Percentiles rank a stretch among this genome's conserved stretches.
Evolutionary conservation across 768 basidiomycete species (phyloP).

Genomic region (Phaffia australis): DNA sequence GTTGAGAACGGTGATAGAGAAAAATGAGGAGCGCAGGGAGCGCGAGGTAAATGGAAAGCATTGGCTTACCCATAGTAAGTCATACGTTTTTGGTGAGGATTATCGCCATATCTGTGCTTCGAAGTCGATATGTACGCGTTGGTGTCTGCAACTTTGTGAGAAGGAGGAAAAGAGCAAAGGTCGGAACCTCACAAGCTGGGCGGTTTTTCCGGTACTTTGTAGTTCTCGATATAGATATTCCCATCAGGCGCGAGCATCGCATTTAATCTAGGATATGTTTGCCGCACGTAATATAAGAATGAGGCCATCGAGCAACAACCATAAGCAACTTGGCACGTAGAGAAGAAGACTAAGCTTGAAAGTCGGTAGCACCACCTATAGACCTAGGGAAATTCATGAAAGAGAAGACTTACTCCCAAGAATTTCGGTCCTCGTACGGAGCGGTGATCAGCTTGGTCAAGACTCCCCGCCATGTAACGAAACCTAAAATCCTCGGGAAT

Average conservation of each 20-base stretch:
- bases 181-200: slow-evolving; percentile 27
- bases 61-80: slow-evolving; percentile 7
- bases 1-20: slow-evolving; percentile 24
- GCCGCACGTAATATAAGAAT: background rate
- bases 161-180: background rate
- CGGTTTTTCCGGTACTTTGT: slow-evolving; percentile 31
- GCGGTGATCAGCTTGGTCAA: slow-evolving; percentile 39
- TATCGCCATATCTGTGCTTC: background rate
- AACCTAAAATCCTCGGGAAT: slow-evolving; percentile 15
- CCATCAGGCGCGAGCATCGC: slow-evolving; percentile 33
- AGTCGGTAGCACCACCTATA: background rate
- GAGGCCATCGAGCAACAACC: background rate
- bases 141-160: background rate
- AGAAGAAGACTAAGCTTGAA: background rate
- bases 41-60: background rate
- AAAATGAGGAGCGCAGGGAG: background rate
- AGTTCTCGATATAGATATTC: slow-evolving; percentile 36
- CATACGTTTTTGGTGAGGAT: slow-evolving; percentile 12
- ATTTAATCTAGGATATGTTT: slow-evolving; percentile 29
- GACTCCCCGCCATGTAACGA: slow-evolving; percentile 39
- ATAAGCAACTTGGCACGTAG: background rate
- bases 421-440: slow-evolving; percentile 35
- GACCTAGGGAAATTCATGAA: too few species aligned
- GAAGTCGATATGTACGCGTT: background rate
- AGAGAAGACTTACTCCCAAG: slow-evolving; percentile 30